Percentiles rank a stretch among this genome's conserved stretches.
These are phyloP conservation scores for Pichia sp. DNA, from an alignment of 1,139 yeast species.

Conservation along the genomic window DNA sequence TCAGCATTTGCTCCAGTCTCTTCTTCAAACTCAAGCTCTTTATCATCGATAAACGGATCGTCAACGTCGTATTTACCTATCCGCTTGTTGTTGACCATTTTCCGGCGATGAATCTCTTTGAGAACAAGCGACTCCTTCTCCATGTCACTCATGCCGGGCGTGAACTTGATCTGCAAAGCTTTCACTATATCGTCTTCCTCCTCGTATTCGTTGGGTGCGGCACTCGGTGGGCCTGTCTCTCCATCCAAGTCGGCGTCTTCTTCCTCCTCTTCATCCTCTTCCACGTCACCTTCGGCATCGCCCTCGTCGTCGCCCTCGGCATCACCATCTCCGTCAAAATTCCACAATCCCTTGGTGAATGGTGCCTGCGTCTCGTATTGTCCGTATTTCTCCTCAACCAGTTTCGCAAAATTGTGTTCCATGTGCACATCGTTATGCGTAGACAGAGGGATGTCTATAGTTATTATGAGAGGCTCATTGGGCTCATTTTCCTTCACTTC, in stretches of 20 bases:
- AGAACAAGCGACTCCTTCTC: conserved; percentile 30
- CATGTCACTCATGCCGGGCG: conserved; percentile 31
- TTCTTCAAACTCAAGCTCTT: conserved; percentile 89
- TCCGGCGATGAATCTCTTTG: conserved; percentile 40
- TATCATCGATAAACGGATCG: conserved; percentile 96
- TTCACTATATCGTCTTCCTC: conserved; percentile 28
- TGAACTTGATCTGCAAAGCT: conserved; percentile 28
- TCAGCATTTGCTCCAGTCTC: conserved; percentile 89
- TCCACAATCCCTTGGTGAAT: conserved; percentile 49
- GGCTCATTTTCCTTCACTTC: background rate
- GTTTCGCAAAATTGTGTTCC: conserved; percentile 57
- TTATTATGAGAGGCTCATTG: conserved; percentile 11
- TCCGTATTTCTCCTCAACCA: conserved; percentile 86
- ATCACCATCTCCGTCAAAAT: conserved; percentile 46
- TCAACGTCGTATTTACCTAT: conserved; percentile 87
- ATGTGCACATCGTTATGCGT: conserved; percentile 20
- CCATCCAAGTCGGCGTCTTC: conserved; percentile 30
- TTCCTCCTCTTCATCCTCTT: conserved; percentile 21
- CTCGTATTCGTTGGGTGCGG: conserved; percentile 19
- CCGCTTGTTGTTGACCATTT: conserved; percentile 57
- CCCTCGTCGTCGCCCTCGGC: conserved; percentile 54
- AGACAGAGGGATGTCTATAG: conserved; percentile 22
- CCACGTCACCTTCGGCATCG: conserved; percentile 44
- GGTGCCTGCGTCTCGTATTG: conserved; percentile 69
- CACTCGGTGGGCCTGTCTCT: conserved; percentile 27